Percentiles rank a stretch among this genome's conserved stretches.
phyloP scores from a whole-genome alignment of 2,329 filamentous ascomycete species.

The Pyrenophora graminea region DNA sequence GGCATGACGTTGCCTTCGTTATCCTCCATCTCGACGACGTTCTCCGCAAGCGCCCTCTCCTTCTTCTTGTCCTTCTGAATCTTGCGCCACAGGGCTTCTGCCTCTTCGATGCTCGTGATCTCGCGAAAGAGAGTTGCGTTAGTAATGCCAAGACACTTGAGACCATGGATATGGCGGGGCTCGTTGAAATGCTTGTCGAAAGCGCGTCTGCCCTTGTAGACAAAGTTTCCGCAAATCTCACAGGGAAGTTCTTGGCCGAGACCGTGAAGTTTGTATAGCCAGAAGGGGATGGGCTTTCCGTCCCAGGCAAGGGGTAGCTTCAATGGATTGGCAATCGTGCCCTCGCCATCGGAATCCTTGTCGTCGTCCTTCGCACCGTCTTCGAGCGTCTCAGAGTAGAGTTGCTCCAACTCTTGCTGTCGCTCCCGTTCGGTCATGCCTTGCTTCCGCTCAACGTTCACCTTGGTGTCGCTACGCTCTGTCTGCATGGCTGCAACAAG shows the following conservation, averaged over 20 bases:
- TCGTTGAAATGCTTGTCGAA: conserved; percentile 99
- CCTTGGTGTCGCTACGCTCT: conserved; percentile 83
- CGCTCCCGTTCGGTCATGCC: conserved; percentile 97
- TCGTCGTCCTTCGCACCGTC: conserved; percentile 63
- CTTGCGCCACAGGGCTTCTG: conserved; percentile 88
- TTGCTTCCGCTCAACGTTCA: conserved; percentile 94
- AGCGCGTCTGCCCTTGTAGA: conserved; percentile 95
- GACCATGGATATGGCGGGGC: conserved; percentile 85
- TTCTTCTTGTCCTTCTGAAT: conserved; percentile 84
- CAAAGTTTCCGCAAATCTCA: conserved; percentile 96
- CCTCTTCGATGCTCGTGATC: conserved; percentile 90
- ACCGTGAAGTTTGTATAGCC: conserved; percentile 96
- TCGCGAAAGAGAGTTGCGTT: conserved; percentile 91
- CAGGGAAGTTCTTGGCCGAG: conserved; percentile 93
- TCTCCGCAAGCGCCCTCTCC: conserved; percentile 74
- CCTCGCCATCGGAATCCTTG: conserved; percentile 71
- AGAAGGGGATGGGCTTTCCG: conserved; percentile 97
- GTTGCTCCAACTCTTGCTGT: conserved; percentile 87
- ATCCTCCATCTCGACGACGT: conserved; percentile 98
- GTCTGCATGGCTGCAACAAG: conserved; percentile 82
- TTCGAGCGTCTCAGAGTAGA: conserved; percentile 68
- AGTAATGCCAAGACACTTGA: conserved; percentile 92
- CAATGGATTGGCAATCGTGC: conserved; percentile 94
- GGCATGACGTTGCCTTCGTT: conserved; percentile 98
- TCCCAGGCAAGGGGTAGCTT: conserved; percentile 97